Base-by-base conservation (phyloP, 73 alveolate species). In the Paramecium biaurelia region DNA sequence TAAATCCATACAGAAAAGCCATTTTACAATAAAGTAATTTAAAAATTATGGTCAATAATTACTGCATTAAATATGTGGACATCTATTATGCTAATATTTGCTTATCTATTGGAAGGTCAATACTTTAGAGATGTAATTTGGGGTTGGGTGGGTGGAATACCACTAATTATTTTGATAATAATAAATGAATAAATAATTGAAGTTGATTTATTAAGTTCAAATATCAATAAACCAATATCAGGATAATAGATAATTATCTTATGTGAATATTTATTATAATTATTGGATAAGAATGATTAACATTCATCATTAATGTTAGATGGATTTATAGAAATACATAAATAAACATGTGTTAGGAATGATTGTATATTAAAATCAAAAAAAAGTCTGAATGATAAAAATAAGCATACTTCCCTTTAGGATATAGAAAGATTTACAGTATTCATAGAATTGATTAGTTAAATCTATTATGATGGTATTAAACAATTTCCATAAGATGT, bases 91-190 rank as follows among this genome's bases (percentile, higher is more conserved):
- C 11, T 89, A 6, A 45, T 47, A 21, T 89, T 89, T 49, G 94
- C 94, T 21, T 23, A 32, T 23, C 24, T 89, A n/a, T 82, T 89
- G 15, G 94, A 89, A 28, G 87, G 79, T n/a, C 38, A 28, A n/a
- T 82, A 32, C 26, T 89, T 89, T 47, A 63, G 76, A 42, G 63
- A 82, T 23, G 34, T 86, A 0, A 70, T 89, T 15, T 38, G 34
- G n/a, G 94, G 70, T 18, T 89, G 94, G 94, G 30, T 89, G 7
- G 43, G 68, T 18, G 94, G 94, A 0, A 70, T 70, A 3, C 90
- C 92, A 10, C 30, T 89, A 0, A 20, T 89, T 37, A 59, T 42
- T 1, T 8, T 70, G 10, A 89, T 89, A 12, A 67, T 89, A n/a
- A 11, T 89, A 12, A 89, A 58, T 18, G 43, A 89, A 53, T 57